Evolutionary conservation across 345 rosid species (phyloP).

Genomic region (Boechera retrofracta): DNA sequence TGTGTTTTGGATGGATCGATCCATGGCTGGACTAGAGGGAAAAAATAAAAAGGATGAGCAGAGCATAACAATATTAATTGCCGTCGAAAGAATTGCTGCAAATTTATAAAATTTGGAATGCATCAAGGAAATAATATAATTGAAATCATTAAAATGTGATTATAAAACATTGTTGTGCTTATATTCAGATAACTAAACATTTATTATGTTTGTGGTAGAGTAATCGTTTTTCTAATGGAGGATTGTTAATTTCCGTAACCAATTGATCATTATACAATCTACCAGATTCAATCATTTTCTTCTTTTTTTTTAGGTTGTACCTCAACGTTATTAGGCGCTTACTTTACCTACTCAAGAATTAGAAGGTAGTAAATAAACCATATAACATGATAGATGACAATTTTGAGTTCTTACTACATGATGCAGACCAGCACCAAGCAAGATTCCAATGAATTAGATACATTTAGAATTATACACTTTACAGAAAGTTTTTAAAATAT

Average conservation of each 20-base stretch:
- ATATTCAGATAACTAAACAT: background rate
- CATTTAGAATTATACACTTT: background rate
- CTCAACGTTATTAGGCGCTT: slow-evolving; percentile 8
- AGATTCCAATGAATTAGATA: slow-evolving; percentile 6
- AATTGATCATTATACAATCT: background rate
- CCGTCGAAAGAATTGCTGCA: background rate
- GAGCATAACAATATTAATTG: background rate
- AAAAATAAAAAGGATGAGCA: background rate
- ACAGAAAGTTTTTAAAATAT: background rate
- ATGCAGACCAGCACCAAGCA: slow-evolving; percentile 13
- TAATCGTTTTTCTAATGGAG: background rate
- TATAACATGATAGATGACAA: background rate
- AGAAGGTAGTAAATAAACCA: background rate
- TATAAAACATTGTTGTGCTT: background rate
- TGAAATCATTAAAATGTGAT: background rate
- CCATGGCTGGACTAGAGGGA: slow-evolving; percentile 41
- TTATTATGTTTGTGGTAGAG: background rate
- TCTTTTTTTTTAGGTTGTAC: background rate
- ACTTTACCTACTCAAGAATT: slow-evolving; percentile 13
- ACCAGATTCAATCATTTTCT: too few relatives aligned
- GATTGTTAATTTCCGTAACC: background rate
- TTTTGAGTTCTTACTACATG: slow-evolving; percentile 14
- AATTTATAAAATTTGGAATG: too few relatives aligned
- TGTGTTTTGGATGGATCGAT: slow-evolving; percentile 47
- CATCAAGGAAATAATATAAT: too few relatives aligned